phyloP scores from a whole-genome alignment of 164 flowering plant species.

The Vitis riparia region DNA sequence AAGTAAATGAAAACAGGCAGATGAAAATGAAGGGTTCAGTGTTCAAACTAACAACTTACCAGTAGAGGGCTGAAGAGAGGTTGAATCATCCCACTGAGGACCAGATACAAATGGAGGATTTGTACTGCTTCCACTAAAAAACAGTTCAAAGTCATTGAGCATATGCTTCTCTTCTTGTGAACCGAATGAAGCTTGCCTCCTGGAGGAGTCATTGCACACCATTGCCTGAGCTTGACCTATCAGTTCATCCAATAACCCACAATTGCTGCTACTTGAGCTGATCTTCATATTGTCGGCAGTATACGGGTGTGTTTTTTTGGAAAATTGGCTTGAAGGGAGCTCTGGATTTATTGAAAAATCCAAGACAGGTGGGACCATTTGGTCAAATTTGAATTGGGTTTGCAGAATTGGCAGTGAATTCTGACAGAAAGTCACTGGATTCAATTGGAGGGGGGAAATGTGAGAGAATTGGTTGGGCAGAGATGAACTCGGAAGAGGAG shows the following conservation, averaged over 20 bases:
- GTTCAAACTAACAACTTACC: background rate
- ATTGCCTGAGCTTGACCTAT: constrained; percentile 38
- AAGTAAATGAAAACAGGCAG: constrained; percentile 12
- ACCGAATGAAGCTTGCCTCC: constrained; percentile 1
- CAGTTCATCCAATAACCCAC: constrained; percentile 48
- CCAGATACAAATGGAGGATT: background rate
- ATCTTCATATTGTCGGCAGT: background rate
- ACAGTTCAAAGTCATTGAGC: constrained; percentile 13
- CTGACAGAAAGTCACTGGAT: constrained; percentile 11
- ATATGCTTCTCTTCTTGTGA: constrained; percentile 12
- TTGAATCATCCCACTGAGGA: constrained; percentile 15
- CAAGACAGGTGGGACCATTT: background rate
- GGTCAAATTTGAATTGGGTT: constrained; percentile 10
- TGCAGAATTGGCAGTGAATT: constrained; percentile 9
- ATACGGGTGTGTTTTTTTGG: background rate
- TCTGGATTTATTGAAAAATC: constrained; percentile 13
- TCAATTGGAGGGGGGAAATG: constrained; percentile 18
- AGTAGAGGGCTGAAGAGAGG: constrained; percentile 9
- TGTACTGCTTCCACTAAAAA: too few species aligned
- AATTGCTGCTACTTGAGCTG: background rate
- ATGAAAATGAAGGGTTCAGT: constrained; percentile 7
- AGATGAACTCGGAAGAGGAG: constrained; percentile 18
- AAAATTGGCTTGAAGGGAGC: constrained; percentile 31
- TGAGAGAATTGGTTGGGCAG: constrained; percentile 3
- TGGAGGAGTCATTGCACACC: constrained; percentile 4